phyloP scores from a whole-genome alignment of 148 eudicot species.

The Rheum nobile region DNA sequence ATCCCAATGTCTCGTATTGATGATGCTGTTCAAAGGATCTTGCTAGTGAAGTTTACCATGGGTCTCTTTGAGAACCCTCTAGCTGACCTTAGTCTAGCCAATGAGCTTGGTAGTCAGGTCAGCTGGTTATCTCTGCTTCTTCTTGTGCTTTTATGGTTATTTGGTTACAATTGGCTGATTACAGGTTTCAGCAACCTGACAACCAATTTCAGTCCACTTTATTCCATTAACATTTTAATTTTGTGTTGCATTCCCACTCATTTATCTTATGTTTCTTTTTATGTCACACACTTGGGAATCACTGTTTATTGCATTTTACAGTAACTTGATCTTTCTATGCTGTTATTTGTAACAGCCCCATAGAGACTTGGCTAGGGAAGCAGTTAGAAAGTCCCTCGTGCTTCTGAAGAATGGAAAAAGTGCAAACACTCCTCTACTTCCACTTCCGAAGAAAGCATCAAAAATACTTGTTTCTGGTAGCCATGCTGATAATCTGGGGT shows the following conservation, averaged over 20 bases:
- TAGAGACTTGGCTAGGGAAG: constrained; percentile 83
- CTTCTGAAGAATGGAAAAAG: constrained; percentile 74
- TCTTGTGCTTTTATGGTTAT: not conserved
- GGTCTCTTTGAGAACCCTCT: constrained; percentile 84
- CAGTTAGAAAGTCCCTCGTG: constrained; percentile 87
- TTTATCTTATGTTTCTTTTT: not conserved
- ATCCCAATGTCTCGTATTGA: constrained; percentile 71
- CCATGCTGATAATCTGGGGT: constrained; percentile 87
- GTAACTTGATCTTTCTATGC: not conserved
- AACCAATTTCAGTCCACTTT: not conserved
- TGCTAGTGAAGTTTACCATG: constrained; percentile 70
- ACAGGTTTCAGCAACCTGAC: not conserved
- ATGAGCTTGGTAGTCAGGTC: constrained; percentile 67
- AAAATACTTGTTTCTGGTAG: constrained; percentile 72
- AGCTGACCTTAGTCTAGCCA: constrained; percentile 55
- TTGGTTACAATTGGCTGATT: too few relatives aligned
- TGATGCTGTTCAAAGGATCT: constrained; percentile 75
- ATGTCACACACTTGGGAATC: not conserved
- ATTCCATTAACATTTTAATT: not conserved
- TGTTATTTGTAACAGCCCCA: constrained; percentile 39
- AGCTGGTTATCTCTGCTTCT: not conserved
- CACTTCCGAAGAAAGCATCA: constrained; percentile 49
- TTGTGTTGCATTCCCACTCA: not conserved
- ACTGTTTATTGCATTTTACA: not conserved
- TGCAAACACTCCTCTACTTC: constrained; percentile 36